phyloP scores from a whole-genome alignment of 108 stramenopile genomes.

The Cyclotella baltica region DNA sequence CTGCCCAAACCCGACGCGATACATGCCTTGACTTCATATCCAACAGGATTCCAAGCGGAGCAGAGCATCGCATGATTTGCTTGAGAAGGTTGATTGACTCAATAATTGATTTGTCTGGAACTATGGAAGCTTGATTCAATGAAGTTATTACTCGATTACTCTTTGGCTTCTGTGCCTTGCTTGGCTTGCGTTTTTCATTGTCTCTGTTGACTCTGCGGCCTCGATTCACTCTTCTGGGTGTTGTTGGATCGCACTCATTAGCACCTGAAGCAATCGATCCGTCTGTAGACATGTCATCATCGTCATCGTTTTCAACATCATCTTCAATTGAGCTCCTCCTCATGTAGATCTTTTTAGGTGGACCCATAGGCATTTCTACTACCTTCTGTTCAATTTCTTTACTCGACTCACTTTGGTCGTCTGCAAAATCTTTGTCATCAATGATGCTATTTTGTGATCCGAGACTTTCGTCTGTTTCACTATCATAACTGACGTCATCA shows the following conservation, averaged over 20 bases:
- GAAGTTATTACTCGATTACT: constrained; percentile 28
- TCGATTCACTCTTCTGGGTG: constrained; percentile 5
- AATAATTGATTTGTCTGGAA: constrained; percentile 61
- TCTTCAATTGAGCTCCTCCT: constrained; percentile 27
- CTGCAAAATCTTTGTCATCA: background rate
- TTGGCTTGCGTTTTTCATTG: constrained; percentile 8
- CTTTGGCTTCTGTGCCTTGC: constrained; percentile 1
- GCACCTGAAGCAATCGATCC: constrained; percentile 14
- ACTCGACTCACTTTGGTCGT: background rate
- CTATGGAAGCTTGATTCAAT: constrained; percentile 30
- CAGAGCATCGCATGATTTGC: constrained; percentile 57
- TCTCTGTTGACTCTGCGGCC: constrained; percentile 19
- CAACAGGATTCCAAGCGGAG: constrained; percentile 75
- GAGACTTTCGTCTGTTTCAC: constrained; percentile 43
- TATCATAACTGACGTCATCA: constrained; percentile 42
- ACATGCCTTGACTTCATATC: constrained; percentile 90
- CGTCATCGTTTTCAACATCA: constrained; percentile 20
- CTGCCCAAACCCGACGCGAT: constrained; percentile 73
- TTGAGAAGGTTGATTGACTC: constrained; percentile 68
- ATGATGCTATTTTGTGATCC: constrained; percentile 24
- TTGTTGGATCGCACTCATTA: constrained; percentile 31
- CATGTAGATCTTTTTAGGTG: constrained; percentile 51
- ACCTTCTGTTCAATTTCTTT: background rate
- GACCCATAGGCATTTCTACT: constrained; percentile 10
- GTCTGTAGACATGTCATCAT: constrained; percentile 43